phyloP scores from a whole-genome alignment of 129 eudicot genomes.

The Artemisia annua region DNA sequence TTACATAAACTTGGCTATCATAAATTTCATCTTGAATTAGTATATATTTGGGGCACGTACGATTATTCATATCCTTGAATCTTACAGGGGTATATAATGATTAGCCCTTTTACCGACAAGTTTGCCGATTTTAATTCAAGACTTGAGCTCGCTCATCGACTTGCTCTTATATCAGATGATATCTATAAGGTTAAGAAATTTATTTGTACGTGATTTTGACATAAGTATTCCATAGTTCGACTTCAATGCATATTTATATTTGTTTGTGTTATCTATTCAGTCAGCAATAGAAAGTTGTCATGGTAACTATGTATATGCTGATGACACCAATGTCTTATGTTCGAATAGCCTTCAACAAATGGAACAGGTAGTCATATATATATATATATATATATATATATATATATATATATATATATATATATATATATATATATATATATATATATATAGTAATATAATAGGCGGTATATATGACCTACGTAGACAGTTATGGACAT shows the following conservation, averaged over 20 bases:
- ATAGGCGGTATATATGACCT: no score
- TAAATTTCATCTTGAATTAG: not conserved
- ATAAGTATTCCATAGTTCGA: not conserved
- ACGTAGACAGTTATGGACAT: no score
- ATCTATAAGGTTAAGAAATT: slow-evolving; percentile 17
- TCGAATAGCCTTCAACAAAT: slow-evolving; percentile 10
- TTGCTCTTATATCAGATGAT: slow-evolving; percentile 33
- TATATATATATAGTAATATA: no score
- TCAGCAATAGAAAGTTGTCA: slow-evolving; percentile 16
- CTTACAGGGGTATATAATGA: not conserved
- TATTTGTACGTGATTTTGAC: not conserved
- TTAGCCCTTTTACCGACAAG: not conserved
- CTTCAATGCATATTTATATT: not conserved
- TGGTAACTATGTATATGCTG: slow-evolving; percentile 15
- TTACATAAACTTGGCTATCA: not conserved
- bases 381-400: no score
- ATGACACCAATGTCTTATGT: slow-evolving; percentile 10
- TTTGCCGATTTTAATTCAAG: not conserved
- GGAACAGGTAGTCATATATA: slow-evolving; percentile 11
- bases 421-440: no score
- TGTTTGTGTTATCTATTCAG: slow-evolving; percentile 12
- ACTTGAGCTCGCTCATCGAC: not conserved
- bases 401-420: no score
- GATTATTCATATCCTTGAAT: not conserved
- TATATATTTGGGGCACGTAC: not conserved